phyloP scores from a whole-genome alignment of 2,329 filamentous ascomycete species.

The Fusarium camptoceras region DNA sequence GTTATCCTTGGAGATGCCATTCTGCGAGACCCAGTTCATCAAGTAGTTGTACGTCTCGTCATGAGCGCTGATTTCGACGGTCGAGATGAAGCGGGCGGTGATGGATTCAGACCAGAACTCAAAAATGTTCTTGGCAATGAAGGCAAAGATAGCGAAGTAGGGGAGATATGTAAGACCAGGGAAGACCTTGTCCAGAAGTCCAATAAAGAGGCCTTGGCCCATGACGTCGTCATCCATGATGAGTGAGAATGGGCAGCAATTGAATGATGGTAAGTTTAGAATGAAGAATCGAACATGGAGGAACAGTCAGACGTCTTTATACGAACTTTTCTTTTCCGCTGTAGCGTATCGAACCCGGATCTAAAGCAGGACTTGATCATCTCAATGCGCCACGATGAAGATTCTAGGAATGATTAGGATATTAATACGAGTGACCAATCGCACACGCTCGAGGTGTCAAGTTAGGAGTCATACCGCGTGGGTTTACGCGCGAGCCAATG shows the following conservation, averaged over 20 bases:
- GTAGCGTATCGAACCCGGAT: too few relatives aligned
- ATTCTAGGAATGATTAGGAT: too few relatives aligned
- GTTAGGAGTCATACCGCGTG: too few relatives aligned
- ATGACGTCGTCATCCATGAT: neutral
- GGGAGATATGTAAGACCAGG: neutral
- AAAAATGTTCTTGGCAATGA: slow-evolving; percentile 13
- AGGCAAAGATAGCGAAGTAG: neutral
- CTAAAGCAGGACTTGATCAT: neutral
- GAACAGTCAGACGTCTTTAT: neutral
- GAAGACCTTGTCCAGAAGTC: neutral
- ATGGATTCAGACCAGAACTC: neutral
- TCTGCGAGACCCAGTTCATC: slow-evolving; percentile 29
- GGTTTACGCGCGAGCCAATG: too few relatives aligned
- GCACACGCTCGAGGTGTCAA: too few relatives aligned
- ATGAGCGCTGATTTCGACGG: slow-evolving; percentile 20
- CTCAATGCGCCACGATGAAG: too few relatives aligned
- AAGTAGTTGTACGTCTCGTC: slow-evolving; percentile 32
- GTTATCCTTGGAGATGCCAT: neutral
- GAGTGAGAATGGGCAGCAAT: neutral
- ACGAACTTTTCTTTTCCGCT: rapidly evolving
- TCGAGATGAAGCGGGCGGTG: slow-evolving; percentile 21
- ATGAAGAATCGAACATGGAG: neutral
- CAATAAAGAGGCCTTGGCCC: neutral
- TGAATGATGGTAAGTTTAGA: rapidly evolving
- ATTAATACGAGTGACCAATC: too few relatives aligned